phyloP scores from a whole-genome alignment of 495 filamentous ascomycete species.

The Penicillium bialowiezense region DNA sequence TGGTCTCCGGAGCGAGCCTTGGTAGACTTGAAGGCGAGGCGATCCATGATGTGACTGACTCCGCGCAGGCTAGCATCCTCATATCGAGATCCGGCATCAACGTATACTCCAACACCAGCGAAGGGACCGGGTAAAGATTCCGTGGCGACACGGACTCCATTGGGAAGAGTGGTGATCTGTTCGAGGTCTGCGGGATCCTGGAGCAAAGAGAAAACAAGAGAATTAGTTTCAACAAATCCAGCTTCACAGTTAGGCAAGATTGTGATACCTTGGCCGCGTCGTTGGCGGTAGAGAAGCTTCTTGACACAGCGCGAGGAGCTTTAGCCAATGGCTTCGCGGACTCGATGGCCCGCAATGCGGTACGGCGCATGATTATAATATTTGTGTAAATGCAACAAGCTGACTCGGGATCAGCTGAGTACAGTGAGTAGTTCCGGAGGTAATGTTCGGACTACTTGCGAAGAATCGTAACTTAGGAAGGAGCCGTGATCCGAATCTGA shows the following conservation, averaged over 20 bases:
- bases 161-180: constrained; percentile 82
- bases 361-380: constrained; percentile 39
- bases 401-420: constrained; percentile 2
- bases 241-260: too few relatives aligned
- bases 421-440: constrained; percentile 11
- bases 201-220: not conserved
- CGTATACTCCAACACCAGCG: constrained; percentile 91
- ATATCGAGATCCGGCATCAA: constrained; percentile 94
- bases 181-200: constrained; percentile 90
- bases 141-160: constrained; percentile 92
- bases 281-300: constrained; percentile 41
- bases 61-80: constrained; percentile 83
- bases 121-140: constrained; percentile 96
- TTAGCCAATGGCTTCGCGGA: constrained; percentile 39
- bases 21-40: constrained; percentile 95
- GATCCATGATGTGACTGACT: constrained; percentile 94
- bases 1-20: constrained; percentile 67
- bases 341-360: constrained; percentile 45
- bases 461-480: constrained; percentile 22
- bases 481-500: constrained; percentile 18
- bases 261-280: constrained; percentile 39
- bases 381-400: constrained; percentile 4
- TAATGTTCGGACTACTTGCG: constrained; percentile 7
- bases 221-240: not conserved
- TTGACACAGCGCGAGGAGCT: constrained; percentile 39